Base-by-base conservation (phyloP, 1,284 basidiomycete species). In the Tilletia walkeri region DNA sequence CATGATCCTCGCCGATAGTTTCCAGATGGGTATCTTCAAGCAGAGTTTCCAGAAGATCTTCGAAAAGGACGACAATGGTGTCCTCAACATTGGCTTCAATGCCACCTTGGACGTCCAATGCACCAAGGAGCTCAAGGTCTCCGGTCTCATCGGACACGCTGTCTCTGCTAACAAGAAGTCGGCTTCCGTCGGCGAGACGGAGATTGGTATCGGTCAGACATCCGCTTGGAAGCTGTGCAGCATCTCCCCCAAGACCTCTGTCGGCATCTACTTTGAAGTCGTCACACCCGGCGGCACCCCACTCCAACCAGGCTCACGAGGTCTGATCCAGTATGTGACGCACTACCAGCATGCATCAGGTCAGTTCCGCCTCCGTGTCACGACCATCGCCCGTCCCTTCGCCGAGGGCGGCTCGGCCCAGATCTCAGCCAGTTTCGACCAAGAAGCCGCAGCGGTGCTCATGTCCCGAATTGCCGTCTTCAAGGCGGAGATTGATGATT, bases 391-490 rank as follows among this genome's bases (percentile, higher is more conserved):
- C 10, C 91, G 95, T 68, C 94, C 94, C 85, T 99, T 99, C 85
- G 95, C 95, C 50, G 96, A 99, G 83, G 93, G 94, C 1, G 95
- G 94, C 20, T 93, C 94, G 14, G 93, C 94, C 0, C 91, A 89
- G 82, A 94, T 99, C 75, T 92, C 94, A 0, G 90, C 91, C 10
- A 93, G 92, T 36, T 99, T 99, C 84, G 95, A 99, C 85, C 96
- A 99, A 84, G 96, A 99, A 86, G 93, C 95, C 0, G 92, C 96
- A 0, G 96, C 96, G 0, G 95, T 99, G 61, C 87, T 99, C 76
- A 99, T 99, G 96, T 93, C 96, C 2, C 89, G 96, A 74, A 99
- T 99, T 82, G 95, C 96, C 0, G 95, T 98, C 16, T 99, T 98
- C 89, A 98, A 98, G 86, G 96, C 95, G 34, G 96, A 99, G 86